phyloP scores from a whole-genome alignment of 495 filamentous ascomycete genomes.

The Cercophora scortea region DNA sequence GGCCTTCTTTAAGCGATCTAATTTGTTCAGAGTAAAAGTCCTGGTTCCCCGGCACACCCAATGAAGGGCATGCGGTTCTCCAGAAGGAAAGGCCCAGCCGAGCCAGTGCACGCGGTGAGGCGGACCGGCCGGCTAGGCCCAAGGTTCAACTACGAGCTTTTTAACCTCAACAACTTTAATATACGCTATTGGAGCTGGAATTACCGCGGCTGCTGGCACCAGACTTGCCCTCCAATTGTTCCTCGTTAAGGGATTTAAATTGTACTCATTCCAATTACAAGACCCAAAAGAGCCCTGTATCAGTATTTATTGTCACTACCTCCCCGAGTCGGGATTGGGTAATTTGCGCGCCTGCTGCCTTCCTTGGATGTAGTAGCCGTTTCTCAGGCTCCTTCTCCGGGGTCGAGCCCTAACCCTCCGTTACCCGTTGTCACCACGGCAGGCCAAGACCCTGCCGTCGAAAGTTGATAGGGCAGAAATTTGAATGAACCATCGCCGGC shows the following conservation, averaged over 20 bases:
- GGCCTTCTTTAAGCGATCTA: slow-evolving; percentile 66
- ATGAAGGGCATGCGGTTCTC: slow-evolving; percentile 57
- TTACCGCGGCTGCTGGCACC: slow-evolving; percentile 29
- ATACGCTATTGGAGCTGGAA: slow-evolving; percentile 30
- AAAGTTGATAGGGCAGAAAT: slow-evolving; percentile 63
- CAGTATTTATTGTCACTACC: slow-evolving; percentile 47
- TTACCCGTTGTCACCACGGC: slow-evolving; percentile 47
- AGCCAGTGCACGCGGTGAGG: slow-evolving; percentile 56
- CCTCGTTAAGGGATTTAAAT: slow-evolving; percentile 50
- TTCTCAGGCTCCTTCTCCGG: slow-evolving; percentile 38
- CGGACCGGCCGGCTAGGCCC: slow-evolving; percentile 48
- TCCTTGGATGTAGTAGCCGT: slow-evolving; percentile 41
- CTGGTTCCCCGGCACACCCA: slow-evolving; percentile 55
- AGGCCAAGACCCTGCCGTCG: slow-evolving; percentile 47
- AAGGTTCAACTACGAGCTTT: slow-evolving; percentile 29
- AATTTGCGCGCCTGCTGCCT: slow-evolving; percentile 42
- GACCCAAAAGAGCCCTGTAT: slow-evolving; percentile 50
- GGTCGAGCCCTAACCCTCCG: slow-evolving; percentile 45
- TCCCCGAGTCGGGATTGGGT: slow-evolving; percentile 41
- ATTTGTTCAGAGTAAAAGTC: slow-evolving; percentile 70
- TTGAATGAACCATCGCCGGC: slow-evolving; percentile 58
- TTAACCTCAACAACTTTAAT: slow-evolving; percentile 33
- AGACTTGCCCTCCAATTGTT: slow-evolving; percentile 52
- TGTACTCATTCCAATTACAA: slow-evolving; percentile 19
- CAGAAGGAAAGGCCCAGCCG: slow-evolving; percentile 57